Percentiles rank a stretch among this genome's conserved stretches.
Evolutionary conservation across 768 basidiomycete species (phyloP).

Genomic region (Pilatotrama ljubarskyi): DNA sequence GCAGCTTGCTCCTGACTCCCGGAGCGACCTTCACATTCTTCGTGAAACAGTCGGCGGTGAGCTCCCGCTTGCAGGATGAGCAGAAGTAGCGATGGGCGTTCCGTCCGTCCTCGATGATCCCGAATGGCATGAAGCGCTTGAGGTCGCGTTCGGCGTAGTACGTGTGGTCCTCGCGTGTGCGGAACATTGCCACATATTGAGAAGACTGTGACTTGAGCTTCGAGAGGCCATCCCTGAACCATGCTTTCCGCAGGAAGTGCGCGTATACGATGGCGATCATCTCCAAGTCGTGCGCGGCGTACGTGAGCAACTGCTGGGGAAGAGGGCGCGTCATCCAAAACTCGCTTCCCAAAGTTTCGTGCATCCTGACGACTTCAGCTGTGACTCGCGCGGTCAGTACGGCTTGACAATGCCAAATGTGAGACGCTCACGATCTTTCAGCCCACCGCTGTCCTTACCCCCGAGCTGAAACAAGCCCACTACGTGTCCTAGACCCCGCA

Average conservation of each 20-base stretch:
- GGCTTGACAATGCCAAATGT: neutral
- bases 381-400: neutral
- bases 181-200: constrained; percentile 24
- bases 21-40: neutral
- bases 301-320: constrained; percentile 36
- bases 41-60: constrained; percentile 13
- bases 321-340: constrained; percentile 42
- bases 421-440: constrained; percentile 8
- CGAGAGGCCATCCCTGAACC: constrained; percentile 9
- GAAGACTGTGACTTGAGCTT: constrained; percentile 18
- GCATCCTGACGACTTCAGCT: constrained; percentile 41
- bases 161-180: constrained; percentile 10
- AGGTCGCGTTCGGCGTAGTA: constrained; percentile 14
- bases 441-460: neutral
- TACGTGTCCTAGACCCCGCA: neutral
- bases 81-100: constrained; percentile 5
- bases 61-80: constrained; percentile 9
- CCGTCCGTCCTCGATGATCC: constrained; percentile 14
- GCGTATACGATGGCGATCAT: constrained; percentile 39
- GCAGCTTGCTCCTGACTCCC: neutral
- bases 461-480: neutral
- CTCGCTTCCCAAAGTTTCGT: constrained; percentile 30
- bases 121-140: constrained; percentile 21
- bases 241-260: constrained; percentile 30
- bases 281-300: constrained; percentile 45